Evolutionary conservation across 371 early-diverging fungal species (phyloP), one percentile per base, ranked within the genome.

Genomic region (Mortierella sp.): DNA sequence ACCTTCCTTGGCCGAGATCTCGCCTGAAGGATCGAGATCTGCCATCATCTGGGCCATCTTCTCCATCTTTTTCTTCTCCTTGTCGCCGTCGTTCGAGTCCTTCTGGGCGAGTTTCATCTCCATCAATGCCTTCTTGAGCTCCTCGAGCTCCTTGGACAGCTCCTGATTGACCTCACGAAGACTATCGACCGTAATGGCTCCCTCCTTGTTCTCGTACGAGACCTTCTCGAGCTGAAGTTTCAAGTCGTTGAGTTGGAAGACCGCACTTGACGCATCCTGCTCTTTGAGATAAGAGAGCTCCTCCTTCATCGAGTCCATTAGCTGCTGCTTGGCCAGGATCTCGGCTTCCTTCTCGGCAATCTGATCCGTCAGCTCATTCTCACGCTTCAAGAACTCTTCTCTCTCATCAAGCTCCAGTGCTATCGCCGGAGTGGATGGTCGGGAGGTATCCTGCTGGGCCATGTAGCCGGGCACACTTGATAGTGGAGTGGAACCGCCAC

Each of bases 361-460:
- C 63, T 93, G 91, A 70, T 97, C 96, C 70, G 89, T 88, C 50
- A 97, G 84, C 70, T 97, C 97, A 78, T 95, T 97, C 79, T 99
- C 98, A 42, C 98, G 90, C 60, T 89, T 88, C 83, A 97, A 70
- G 59, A 95, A 94, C 63, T 95, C 97, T 56, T 97, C 97, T 28
- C 95, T 86, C 71, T 97, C 97, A 72, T 97, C 98, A 48, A 93
- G 88, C 50, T 88, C 88, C 37, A 97, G 80, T 1, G 83, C 86
- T 23, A 90, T 83, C 15, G 89, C 88, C 2, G 96, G 95, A 12
- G 96, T 95, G 0, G 86, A 82, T 0, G 95, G 89, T 14, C 94
- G 84, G 26, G 92, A 92, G 12, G 79, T 60, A 41, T 83, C 84
- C 37, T 62, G 53, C n/a, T 82, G 63, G 4, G 78, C 61, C 79